These are phyloP conservation scores for Penicillium atrosanguineum DNA, from an alignment of 495 filamentous ascomycete genomes.

Conservation along the genomic window DNA sequence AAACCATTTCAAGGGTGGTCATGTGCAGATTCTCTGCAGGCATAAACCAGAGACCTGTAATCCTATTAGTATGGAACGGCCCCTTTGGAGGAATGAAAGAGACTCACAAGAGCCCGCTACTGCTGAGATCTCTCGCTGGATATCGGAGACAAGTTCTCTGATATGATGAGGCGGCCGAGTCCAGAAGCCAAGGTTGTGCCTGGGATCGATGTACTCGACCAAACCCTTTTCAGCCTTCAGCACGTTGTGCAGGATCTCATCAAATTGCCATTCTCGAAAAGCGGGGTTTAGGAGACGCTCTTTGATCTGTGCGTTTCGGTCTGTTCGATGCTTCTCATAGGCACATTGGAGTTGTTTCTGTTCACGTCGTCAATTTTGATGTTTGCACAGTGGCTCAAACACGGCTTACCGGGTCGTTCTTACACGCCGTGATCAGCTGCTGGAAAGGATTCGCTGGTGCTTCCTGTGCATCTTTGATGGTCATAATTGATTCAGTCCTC, in stretches of 20 bases:
- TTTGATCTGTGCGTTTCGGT: constrained; percentile 68
- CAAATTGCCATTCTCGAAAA: constrained; percentile 70
- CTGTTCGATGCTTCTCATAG: constrained; percentile 70
- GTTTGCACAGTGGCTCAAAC: not conserved
- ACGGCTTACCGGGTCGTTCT: constrained; percentile 54
- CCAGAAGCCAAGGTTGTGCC: constrained; percentile 85
- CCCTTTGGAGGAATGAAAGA: not conserved
- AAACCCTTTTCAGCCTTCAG: constrained; percentile 29
- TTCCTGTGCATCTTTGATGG: constrained; percentile 18
- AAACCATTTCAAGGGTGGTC: constrained; percentile 78
- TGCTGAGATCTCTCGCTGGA: constrained; percentile 64
- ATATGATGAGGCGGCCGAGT: constrained; percentile 74
- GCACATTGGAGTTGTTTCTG: constrained; percentile 68
- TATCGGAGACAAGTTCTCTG: constrained; percentile 56
- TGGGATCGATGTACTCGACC: constrained; percentile 60
- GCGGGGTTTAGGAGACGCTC: constrained; percentile 62
- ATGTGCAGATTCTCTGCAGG: constrained; percentile 74
- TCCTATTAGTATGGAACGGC: constrained; percentile 1
- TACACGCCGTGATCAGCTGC: constrained; percentile 61
- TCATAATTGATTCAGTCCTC: constrained; percentile 11
- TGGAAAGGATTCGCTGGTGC: constrained; percentile 67
- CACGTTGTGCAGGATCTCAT: constrained; percentile 70
- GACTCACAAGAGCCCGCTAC: constrained; percentile 61
- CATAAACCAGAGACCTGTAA: constrained; percentile 79
- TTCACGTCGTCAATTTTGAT: not conserved